Evolutionary conservation across 371 early-diverging fungal genomes (phyloP), one percentile per base, ranked within the genome.

Genomic region (Parasitella parasitica): DNA sequence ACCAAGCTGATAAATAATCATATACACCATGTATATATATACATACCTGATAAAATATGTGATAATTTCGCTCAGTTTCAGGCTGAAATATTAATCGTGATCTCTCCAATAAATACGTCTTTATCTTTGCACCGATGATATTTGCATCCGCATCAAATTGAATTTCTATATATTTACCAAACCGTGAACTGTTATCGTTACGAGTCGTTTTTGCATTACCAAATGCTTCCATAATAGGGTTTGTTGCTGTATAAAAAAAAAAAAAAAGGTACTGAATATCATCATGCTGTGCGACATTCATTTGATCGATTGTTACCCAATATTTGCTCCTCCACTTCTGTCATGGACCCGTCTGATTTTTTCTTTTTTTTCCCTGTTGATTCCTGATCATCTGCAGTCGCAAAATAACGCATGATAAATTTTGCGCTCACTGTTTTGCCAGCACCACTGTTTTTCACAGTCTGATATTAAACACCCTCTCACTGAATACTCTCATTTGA

Each of bases 191-290:
- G 83, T 99, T 99, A 77, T 99, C 97, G 78, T 99, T 99, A 65
- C 97, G 87, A 1, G 96, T 93, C 15, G 99, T 99, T 78, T 98
- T 98, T 60, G 99, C 97, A 85, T 99, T 99, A 73, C 99, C 99
- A 80, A 99, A 99, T 20, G 98, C 93, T 87, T 99, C 99, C 82
- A 99, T 90, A 68, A 99, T 94, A 7, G 99, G 98, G 75, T 99
- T 98, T 61, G 99, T 96, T 8, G 97, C 91, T 80, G 51, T 41
- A 41, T 11, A 32, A 48, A 36, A 32, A 54, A 27, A 27, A 7
- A 32, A 54, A 27, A 27, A 7, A 41, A 41, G 32, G 11, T 32
- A 18, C n/a, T 15, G 35, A 41, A 56, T 56, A 57, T 20, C 30
- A 57, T 59, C 35, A 61, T 41, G 32, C 55, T 36, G 60, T 39